A percentile compares a stretch with the other conserved stretches of the same genome.
These are phyloP conservation scores for Spergularia bocconei DNA, from an alignment of 148 eudicot genomes.

Conservation along the genomic window DNA sequence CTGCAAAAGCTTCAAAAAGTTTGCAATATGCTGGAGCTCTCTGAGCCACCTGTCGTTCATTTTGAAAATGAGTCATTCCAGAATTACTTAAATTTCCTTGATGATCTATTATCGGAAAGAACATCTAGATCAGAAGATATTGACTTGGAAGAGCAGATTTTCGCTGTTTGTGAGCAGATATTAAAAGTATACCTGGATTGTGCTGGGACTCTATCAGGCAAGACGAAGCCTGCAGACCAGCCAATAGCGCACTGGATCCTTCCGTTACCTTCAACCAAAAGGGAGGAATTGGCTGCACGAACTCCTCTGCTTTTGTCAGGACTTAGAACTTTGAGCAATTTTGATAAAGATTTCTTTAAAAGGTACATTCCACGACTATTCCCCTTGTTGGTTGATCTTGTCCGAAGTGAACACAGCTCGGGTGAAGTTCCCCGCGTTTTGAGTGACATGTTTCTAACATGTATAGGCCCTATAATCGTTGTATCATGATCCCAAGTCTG, in stretches of 20 bases:
- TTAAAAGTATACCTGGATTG: constrained; percentile 71
- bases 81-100: constrained; percentile 63
- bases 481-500: constrained; percentile 18
- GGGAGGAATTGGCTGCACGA: constrained; percentile 82
- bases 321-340: constrained; percentile 49
- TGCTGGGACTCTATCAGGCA: constrained; percentile 38
- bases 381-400: constrained; percentile 54
- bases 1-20: constrained; percentile 61
- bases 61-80: constrained; percentile 80
- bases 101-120: constrained; percentile 44
- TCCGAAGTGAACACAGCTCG: constrained; percentile 37
- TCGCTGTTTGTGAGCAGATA: constrained; percentile 62
- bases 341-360: constrained; percentile 50
- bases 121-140: constrained; percentile 45
- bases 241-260: constrained; percentile 57
- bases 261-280: constrained; percentile 72
- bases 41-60: constrained; percentile 80
- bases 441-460: constrained; percentile 33
- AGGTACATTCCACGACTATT: constrained; percentile 51
- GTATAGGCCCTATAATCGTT: constrained; percentile 37
- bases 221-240: constrained; percentile 31
- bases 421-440: constrained; percentile 28
- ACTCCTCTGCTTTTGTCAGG: constrained; percentile 66
- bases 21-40: constrained; percentile 70
- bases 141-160: constrained; percentile 50